Evolutionary conservation across 768 basidiomycete genomes (phyloP).

Genomic region (Xerocomellus intermedius): DNA sequence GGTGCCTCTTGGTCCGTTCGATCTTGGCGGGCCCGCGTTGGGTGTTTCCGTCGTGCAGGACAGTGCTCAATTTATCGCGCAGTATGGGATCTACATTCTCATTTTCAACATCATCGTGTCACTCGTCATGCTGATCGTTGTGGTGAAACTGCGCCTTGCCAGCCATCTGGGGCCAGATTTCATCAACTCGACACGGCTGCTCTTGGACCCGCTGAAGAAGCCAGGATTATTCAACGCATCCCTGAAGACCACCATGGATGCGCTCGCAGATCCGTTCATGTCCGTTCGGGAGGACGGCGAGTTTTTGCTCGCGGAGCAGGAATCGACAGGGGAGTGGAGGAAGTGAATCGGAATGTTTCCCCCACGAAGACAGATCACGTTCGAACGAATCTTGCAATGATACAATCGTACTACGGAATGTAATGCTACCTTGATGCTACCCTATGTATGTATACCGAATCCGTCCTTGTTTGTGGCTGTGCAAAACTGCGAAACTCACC

Average conservation of each 20-base stretch:
- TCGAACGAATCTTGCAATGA: background rate
- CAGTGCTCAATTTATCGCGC: background rate
- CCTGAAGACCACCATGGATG: no score
- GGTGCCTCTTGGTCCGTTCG: slow-evolving; percentile 4
- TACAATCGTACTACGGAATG: background rate
- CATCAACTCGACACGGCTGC: slow-evolving; percentile 5
- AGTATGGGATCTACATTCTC: slow-evolving; percentile 4
- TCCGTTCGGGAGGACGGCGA: background rate
- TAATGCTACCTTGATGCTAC: no score
- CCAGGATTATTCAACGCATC: no score
- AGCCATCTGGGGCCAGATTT: slow-evolving; percentile 11
- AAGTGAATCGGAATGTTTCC: background rate
- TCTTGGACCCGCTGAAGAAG: slow-evolving; percentile 10
- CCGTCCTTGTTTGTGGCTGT: slow-evolving; percentile 20
- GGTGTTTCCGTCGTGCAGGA: background rate
- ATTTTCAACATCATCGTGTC: slow-evolving; percentile 11
- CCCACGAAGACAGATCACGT: background rate
- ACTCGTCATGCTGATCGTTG: slow-evolving; percentile 2
- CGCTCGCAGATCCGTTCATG: no score
- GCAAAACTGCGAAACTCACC: background rate
- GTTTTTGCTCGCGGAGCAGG: background rate
- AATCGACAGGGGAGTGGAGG: background rate
- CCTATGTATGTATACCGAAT: no score
- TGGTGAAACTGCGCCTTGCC: slow-evolving; percentile 2
- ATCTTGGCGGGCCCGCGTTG: no score